Evolutionary conservation across 805 yeast genomes (phyloP).

Genomic region (Helenozyma rhizophorensis): DNA sequence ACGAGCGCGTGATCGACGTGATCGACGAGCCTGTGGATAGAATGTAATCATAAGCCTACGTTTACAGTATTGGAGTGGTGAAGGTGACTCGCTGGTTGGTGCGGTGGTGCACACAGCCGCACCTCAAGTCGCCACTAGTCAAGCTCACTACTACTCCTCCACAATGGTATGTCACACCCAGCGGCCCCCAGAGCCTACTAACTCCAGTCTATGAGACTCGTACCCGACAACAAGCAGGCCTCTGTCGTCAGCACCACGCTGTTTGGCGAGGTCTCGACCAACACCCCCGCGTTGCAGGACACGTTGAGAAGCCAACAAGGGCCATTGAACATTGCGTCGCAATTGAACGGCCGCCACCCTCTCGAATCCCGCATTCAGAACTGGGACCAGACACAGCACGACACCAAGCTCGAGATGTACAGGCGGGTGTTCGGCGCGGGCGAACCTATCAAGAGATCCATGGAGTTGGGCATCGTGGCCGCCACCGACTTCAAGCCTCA

Average conservation of each 20-base stretch:
- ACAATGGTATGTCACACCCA: constrained; percentile 8
- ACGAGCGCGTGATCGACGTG: constrained; percentile 20
- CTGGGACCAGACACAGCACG: constrained; percentile 78
- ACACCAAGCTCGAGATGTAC: constrained; percentile 68
- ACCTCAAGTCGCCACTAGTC: constrained; percentile 3
- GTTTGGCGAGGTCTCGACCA: constrained; percentile 53
- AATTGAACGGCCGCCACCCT: constrained; percentile 79
- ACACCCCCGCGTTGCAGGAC: constrained; percentile 70
- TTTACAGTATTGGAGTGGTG: background rate
- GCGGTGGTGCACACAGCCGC: constrained; percentile 5
- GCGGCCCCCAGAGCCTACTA: constrained; percentile 3
- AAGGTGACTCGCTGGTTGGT: no score
- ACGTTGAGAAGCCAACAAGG: constrained; percentile 63
- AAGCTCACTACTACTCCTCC: background rate
- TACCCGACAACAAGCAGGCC: constrained; percentile 48
- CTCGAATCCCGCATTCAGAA: constrained; percentile 66
- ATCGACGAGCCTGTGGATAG: constrained; percentile 30
- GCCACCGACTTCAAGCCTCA: constrained; percentile 66
- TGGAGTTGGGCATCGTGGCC: constrained; percentile 79
- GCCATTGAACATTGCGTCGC: constrained; percentile 54
- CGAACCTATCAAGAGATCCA: constrained; percentile 85
- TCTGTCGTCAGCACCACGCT: constrained; percentile 48
- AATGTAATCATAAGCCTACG: constrained; percentile 4
- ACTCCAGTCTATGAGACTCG: constrained; percentile 44
- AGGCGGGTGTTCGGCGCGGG: constrained; percentile 87